These are phyloP conservation scores for Aspergillus funiculosus DNA, from an alignment of 495 filamentous ascomycete genomes.

Conservation along the genomic window DNA sequence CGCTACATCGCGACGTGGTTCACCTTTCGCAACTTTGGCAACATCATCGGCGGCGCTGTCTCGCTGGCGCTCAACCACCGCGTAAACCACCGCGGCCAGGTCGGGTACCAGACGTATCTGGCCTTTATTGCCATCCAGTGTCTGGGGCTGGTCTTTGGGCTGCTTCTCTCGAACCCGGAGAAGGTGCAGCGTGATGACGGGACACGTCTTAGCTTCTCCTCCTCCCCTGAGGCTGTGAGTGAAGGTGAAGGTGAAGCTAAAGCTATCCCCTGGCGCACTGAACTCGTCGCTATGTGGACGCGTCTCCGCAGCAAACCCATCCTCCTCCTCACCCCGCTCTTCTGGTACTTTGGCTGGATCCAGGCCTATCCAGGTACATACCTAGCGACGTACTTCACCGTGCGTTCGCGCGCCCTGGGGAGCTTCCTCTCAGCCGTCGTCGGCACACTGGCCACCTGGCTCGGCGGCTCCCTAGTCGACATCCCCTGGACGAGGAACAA, in stretches of 20 bases:
- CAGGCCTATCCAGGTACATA: slow-evolving; percentile 50
- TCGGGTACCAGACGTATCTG: slow-evolving; percentile 47
- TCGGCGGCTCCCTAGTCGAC: slow-evolving; percentile 18
- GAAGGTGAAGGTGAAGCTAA: no score
- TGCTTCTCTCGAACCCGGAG: slow-evolving; percentile 46
- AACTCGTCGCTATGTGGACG: slow-evolving; percentile 27
- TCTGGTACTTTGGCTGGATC: slow-evolving; percentile 50
- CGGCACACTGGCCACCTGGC: slow-evolving; percentile 34
- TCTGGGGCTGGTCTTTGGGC: slow-evolving; percentile 41
- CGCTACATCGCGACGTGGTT: slow-evolving; percentile 52
- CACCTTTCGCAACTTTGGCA: slow-evolving; percentile 48
- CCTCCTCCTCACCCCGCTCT: slow-evolving; percentile 45
- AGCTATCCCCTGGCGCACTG: slow-evolving; percentile 35
- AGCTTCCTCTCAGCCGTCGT: slow-evolving; percentile 43
- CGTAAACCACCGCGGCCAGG: slow-evolving; percentile 43
- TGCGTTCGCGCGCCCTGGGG: slow-evolving; percentile 47
- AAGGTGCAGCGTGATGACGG: slow-evolving; percentile 49
- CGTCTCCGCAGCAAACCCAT: slow-evolving; percentile 42
- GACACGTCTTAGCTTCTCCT: slow-evolving; percentile 9
- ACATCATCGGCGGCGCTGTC: slow-evolving; percentile 50
- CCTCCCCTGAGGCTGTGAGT: no score
- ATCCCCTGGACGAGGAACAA: slow-evolving; percentile 19
- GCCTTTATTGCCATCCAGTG: slow-evolving; percentile 50
- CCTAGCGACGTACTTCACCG: slow-evolving; percentile 52
- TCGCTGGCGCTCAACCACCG: slow-evolving; percentile 48